Conservation (phyloP, 805 yeast species). For the Candida yuanshanica region DNA sequence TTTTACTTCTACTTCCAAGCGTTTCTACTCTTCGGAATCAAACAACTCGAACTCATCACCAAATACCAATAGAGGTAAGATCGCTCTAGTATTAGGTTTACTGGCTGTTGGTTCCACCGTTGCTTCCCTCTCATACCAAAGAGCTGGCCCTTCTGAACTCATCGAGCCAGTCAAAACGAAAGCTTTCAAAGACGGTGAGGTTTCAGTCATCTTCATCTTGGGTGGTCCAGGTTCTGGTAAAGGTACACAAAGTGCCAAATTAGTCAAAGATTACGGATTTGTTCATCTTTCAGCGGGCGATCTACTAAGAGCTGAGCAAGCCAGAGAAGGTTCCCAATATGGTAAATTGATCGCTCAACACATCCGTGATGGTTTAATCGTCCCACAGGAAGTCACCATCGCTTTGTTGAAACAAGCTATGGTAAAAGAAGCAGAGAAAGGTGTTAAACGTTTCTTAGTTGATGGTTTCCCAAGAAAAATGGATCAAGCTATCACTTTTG, state of each 20-base stretch:
- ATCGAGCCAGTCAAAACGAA: conserved; percentile 31
- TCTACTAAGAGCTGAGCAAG: conserved; percentile 86
- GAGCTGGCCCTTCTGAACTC: conserved; percentile 38
- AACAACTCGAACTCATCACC: neutral
- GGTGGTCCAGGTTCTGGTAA: conserved; percentile 99
- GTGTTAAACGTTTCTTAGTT: conserved; percentile 60
- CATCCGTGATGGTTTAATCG: conserved; percentile 85
- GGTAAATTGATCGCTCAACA: conserved; percentile 82
- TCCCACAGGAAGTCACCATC: conserved; percentile 88
- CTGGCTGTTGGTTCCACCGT: conserved; percentile 46
- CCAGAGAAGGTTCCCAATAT: conserved; percentile 70
- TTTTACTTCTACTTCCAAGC: neutral
- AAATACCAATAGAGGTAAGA: conserved; percentile 24
- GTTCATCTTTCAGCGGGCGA: conserved; percentile 96
- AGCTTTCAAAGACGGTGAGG: conserved; percentile 58
- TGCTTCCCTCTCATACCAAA: conserved; percentile 37
- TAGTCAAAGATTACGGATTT: conserved; percentile 76
- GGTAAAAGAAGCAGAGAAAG: conserved; percentile 40
- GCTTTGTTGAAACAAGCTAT: conserved; percentile 81
- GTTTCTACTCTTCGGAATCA: conserved; percentile 1
- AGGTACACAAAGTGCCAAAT: conserved; percentile 90
- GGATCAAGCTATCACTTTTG: conserved; percentile 97
- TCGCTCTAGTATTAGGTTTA: conserved; percentile 34
- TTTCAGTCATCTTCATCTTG: conserved; percentile 80
- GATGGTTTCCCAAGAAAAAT: conserved; percentile 98